These are phyloP conservation scores for Verbena officinalis DNA, from an alignment of 257 asterid species.

Conservation along the genomic window DNA sequence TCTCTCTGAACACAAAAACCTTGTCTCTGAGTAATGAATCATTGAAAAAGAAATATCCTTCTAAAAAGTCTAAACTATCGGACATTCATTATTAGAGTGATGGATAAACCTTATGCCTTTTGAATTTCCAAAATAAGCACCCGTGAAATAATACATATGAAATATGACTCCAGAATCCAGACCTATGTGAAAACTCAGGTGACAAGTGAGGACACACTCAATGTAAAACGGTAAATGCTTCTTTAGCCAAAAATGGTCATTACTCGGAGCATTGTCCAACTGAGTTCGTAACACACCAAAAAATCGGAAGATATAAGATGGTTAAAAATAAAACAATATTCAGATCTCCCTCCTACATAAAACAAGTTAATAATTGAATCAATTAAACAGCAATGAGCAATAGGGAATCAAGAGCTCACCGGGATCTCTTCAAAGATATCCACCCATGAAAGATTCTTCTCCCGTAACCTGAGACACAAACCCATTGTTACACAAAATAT, in stretches of 20 bases:
- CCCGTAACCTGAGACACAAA: slow-evolving; percentile 76
- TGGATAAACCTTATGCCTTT: neutral
- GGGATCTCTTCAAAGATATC: slow-evolving; percentile 98
- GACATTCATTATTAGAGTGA: neutral
- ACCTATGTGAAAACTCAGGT: neutral
- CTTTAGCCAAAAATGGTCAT: neutral
- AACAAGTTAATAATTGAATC: slow-evolving; percentile 6
- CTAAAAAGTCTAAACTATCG: neutral
- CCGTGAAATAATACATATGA: too few relatives aligned
- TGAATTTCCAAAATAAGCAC: too few relatives aligned
- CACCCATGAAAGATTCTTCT: slow-evolving; percentile 95
- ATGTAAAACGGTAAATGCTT: neutral
- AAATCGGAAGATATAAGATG: slow-evolving; percentile 1
- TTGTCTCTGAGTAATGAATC: neutral
- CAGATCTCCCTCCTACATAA: neutral
- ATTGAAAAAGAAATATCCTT: neutral
- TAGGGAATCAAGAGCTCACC: slow-evolving; percentile 45
- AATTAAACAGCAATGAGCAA: neutral
- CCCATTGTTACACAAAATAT: slow-evolving; percentile 8
- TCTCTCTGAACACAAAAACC: neutral
- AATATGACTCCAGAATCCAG: too few relatives aligned
- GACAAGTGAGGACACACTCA: neutral
- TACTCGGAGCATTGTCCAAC: neutral
- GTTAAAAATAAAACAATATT: neutral
- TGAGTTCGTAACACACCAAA: neutral